Base-by-base conservation (phyloP, 1,284 basidiomycete species). In the Naganishia cerealis region DNA sequence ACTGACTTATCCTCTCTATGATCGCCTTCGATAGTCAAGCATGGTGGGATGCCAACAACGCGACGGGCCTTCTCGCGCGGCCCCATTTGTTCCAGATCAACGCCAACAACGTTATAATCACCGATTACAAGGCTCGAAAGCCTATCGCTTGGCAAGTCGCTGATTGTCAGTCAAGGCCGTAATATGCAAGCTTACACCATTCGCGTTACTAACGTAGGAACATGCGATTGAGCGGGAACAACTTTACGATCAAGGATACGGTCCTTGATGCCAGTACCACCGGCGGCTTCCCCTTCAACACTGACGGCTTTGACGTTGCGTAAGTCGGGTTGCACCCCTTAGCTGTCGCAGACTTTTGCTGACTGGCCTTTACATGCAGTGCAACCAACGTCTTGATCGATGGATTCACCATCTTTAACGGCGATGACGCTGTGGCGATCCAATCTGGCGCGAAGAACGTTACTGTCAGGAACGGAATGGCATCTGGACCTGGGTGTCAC, bases 11-110 rank as follows among this genome's bases (percentile, higher is more conserved):
- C 1, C 33, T n/a, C 18, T 13, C 26, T 9, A 6, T 33, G 29
- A 33, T 33, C 6, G 39, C 33, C 36, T 53, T 18, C 0, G 82
- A 82, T 66, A 83, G 84, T 21, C 81, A 84, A 71, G 82, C 83
- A 69, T 84, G 82, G 83, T 84, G 83, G 83, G 79, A 84, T 69
- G 76, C 80, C 65, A 82, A 82, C 43, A 82, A 81, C 68, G 74
- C 78, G 29, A 75, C 75, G 29, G 74, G 75, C 38, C 68, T 74
- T 10, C 61, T 66, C 24, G 66, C 59, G 59, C 80, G 84, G 36
- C 84, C 83, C 21, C 83, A 85, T 71, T 77, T 85, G 15, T 82
- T 82, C 39, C 83, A 81, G 4, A 84, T 83, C 77, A 83, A 83
- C 66, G 81, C 83, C 7, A 82, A 82, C 10, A 81, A 81, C 65